These are phyloP conservation scores for Forsythia viridissima DNA, from an alignment of 257 asterid genomes.

Conservation along the genomic window DNA sequence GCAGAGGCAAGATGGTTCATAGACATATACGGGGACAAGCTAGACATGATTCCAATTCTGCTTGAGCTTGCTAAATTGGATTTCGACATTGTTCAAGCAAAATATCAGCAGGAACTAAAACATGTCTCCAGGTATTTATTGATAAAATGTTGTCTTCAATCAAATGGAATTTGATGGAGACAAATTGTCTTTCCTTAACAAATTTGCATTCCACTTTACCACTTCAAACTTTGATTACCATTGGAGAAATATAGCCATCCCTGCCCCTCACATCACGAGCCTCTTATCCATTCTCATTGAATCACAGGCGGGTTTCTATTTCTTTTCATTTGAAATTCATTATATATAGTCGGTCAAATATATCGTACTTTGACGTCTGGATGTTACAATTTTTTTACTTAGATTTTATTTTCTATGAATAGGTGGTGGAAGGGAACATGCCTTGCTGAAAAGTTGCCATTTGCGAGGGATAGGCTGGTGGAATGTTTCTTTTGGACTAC, in stretches of 20 bases:
- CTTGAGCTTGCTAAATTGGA: conserved; percentile 23
- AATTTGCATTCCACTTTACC: too few species aligned
- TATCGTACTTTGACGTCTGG: too few species aligned
- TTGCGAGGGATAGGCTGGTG: conserved; percentile 18
- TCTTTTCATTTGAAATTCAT: too few species aligned
- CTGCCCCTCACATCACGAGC: too few species aligned
- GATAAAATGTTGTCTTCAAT: too few species aligned
- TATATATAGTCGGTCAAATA: too few species aligned
- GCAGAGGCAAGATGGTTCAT: conserved; percentile 8
- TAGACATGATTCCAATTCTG: not conserved
- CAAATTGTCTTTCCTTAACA: too few species aligned
- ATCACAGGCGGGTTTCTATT: too few species aligned
- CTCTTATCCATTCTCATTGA: too few species aligned
- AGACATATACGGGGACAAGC: not conserved
- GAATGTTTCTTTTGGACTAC: conserved; percentile 16
- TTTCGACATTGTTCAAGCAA: conserved; percentile 19
- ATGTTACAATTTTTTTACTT: not conserved
- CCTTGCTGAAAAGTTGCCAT: conserved; percentile 13
- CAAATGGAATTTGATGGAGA: not conserved
- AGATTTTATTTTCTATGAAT: not conserved
- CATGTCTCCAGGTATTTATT: conserved; percentile 13
- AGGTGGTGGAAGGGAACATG: conserved; percentile 24
- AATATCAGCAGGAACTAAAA: conserved; percentile 15
- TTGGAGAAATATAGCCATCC: not conserved
- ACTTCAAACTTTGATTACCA: too few species aligned